Conservation (phyloP, 176 grass and related monocot species). For the Phragmites australis region DNA sequence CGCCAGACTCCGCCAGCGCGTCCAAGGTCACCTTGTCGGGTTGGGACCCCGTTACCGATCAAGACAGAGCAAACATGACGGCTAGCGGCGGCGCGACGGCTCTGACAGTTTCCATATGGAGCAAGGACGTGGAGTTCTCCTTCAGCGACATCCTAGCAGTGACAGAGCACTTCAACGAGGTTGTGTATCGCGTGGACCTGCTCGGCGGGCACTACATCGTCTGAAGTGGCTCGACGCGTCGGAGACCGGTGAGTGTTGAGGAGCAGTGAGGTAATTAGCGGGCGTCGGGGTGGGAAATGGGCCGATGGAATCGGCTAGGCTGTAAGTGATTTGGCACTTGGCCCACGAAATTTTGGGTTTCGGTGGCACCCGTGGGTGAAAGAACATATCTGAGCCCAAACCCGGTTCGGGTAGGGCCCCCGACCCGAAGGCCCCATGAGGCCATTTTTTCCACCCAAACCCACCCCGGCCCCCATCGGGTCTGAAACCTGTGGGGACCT, state of each 20-base stretch:
- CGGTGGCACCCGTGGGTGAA: no score
- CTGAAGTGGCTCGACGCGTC: slow-evolving; percentile 63
- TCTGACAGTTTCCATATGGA: slow-evolving; percentile 56
- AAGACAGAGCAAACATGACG: slow-evolving; percentile 19
- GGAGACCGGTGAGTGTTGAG: slow-evolving; percentile 13
- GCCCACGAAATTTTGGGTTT: no score
- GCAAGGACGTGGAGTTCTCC: slow-evolving; percentile 60
- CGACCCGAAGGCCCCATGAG: no score
- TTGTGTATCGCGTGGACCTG: slow-evolving; percentile 67
- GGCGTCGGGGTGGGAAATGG: no score
- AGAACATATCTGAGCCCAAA: no score
- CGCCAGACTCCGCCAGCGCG: slow-evolving; percentile 56
- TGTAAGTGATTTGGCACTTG: no score
- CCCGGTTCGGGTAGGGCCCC: no score
- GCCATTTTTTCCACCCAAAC: no score
- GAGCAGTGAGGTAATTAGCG: no score
- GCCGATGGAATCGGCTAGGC: no score
- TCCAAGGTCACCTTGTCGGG: slow-evolving; percentile 76
- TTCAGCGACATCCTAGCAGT: slow-evolving; percentile 72
- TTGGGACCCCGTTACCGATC: slow-evolving; percentile 45
- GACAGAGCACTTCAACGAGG: slow-evolving; percentile 75
- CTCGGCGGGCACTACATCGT: slow-evolving; percentile 43
- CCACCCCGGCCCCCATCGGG: no score
- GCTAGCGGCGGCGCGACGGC: not conserved
- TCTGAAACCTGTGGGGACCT: no score